Conservation (phyloP, 768 basidiomycete species). For the Mycena polygramma region DNA sequence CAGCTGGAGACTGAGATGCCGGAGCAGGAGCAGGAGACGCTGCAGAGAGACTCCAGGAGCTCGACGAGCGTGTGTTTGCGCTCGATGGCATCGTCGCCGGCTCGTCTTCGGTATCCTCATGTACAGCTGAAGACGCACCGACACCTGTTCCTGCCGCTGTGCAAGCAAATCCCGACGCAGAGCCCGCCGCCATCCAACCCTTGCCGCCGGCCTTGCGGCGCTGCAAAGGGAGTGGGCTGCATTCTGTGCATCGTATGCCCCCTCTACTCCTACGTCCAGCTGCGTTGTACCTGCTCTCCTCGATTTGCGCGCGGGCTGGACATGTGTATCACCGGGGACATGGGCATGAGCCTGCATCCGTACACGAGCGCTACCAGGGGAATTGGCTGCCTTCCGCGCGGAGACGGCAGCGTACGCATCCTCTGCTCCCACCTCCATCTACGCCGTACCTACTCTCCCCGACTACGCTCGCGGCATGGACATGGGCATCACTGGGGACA, state of each 20-base stretch:
- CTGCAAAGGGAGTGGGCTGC: conserved; percentile 29
- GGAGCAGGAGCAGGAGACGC: not conserved
- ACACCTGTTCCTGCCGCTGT: not conserved
- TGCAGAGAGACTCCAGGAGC: not conserved
- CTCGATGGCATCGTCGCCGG: not conserved
- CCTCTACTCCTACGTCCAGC: too few species aligned
- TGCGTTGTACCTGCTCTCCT: too few species aligned
- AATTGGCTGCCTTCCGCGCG: conserved; percentile 31
- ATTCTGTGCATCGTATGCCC: too few species aligned
- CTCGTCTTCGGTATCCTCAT: not conserved
- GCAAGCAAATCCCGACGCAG: not conserved
- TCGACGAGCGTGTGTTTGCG: not conserved
- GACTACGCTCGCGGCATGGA: not conserved
- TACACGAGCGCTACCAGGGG: conserved; percentile 24
- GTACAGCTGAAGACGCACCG: not conserved
- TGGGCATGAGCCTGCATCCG: too few species aligned
- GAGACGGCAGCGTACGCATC: conserved; percentile 10
- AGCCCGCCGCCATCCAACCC: conserved; percentile 8
- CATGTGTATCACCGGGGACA: too few species aligned
- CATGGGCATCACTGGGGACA: not conserved
- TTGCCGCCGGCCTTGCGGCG: conserved; percentile 11
- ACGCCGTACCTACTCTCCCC: not conserved
- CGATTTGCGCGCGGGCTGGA: too few species aligned
- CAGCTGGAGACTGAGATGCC: not conserved
- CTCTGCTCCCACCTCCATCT: not conserved